Evolutionary conservation across 1,284 basidiomycete genomes (phyloP).

Genomic region (Coniferiporia weirii): DNA sequence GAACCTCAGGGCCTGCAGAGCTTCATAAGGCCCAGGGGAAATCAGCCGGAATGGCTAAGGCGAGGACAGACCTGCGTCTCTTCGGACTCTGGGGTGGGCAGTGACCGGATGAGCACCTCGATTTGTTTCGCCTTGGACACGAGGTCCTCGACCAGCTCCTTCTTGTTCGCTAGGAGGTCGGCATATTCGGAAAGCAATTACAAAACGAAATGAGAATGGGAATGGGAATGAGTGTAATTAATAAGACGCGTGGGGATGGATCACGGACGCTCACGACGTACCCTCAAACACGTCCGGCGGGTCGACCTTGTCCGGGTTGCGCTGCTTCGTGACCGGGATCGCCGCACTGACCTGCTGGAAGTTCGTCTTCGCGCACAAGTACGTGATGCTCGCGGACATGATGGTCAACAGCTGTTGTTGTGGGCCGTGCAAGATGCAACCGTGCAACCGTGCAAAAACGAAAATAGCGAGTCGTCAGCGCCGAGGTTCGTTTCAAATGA

Average conservation of each 20-base stretch:
- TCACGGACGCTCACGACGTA: no score
- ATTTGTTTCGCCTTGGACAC: slow-evolving; percentile 81
- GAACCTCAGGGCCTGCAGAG: slow-evolving; percentile 54
- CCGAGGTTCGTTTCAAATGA: neutral
- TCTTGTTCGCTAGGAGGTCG: slow-evolving; percentile 58
- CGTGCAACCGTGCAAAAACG: neutral
- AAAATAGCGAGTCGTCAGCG: neutral
- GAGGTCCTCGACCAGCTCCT: slow-evolving; percentile 73
- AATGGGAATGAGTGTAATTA: neutral
- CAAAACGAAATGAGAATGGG: neutral
- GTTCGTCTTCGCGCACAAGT: slow-evolving; percentile 66
- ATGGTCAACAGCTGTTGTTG: slow-evolving; percentile 63
- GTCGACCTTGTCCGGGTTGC: slow-evolving; percentile 66
- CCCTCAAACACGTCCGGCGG: slow-evolving; percentile 64
- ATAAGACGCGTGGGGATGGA: neutral
- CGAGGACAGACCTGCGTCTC: slow-evolving; percentile 52
- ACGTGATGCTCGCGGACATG: slow-evolving; percentile 72
- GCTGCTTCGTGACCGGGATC: slow-evolving; percentile 70
- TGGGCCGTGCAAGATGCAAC: neutral
- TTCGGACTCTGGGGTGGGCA: slow-evolving; percentile 70
- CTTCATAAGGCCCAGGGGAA: neutral
- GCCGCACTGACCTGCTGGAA: slow-evolving; percentile 69
- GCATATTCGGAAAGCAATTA: neutral
- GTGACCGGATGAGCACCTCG: slow-evolving; percentile 69
- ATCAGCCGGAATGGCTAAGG: neutral